Evolutionary conservation across 2,329 filamentous ascomycete genomes (phyloP), one percentile per base, ranked within the genome.

Genomic region (Neopestalotiopsis clavispora): DNA sequence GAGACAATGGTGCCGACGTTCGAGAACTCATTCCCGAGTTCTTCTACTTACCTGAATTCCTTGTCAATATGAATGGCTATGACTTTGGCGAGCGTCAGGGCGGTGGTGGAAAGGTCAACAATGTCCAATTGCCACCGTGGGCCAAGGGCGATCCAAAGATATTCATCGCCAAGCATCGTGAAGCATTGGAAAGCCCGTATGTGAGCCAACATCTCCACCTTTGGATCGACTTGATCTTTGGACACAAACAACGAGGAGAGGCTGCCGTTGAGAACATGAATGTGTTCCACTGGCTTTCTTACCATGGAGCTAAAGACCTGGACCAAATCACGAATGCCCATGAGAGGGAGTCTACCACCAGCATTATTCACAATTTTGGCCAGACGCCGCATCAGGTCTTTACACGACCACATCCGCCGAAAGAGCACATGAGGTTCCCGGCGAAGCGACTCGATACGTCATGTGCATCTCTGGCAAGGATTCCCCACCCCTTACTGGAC

Each of bases 321-420:
- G 96, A 99, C 78, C 91, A 90, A 66, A 98, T 99, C 70, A 90
- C 91, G 7, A 95, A 98, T 77, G 92, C 93, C 0, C 90, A 95
- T 68, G 95, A 98, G 79, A 88, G 94, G 58, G 85, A 94, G 6
- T 93, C 95, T 4, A 95, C 94, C 0, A 98, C 97, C 67, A 94
- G 94, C 42, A 97, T 98, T 73, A 98, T 99, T 74, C 95, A 99
- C 80, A 98, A 98, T 75, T 99, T 99, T 79, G 96, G 96, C 0
- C 96, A 99, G 79, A 99, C 97, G 1, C 96, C 97, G 1, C 93
- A 97, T 74, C 97, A 99, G 78, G 92, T 98, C 17, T 99, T 98
- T 78, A 88, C 90, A 59, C 91, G 92, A 69, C 86, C 92, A 13
- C 96, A 99, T 79, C 91, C 92, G 3, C 82, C 88, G n/a, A 89